Conservation (phyloP, 139 green algal species). For the Tetratostichococcus sp. region DNA sequence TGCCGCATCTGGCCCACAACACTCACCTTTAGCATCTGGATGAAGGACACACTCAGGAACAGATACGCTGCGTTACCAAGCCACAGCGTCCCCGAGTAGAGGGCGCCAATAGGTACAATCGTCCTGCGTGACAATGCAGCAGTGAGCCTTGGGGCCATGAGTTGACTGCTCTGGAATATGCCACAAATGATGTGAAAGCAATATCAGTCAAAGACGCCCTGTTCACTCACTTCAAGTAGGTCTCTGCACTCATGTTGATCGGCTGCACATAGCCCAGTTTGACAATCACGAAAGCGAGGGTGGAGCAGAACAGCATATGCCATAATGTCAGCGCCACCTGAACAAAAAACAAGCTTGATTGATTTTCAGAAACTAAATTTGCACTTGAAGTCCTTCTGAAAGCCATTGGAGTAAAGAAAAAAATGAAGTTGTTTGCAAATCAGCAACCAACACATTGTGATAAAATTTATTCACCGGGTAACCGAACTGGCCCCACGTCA, state of each 20-base stretch:
- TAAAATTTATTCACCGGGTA: too few species aligned
- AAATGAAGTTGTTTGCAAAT: too few species aligned
- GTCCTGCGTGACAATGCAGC: neutral
- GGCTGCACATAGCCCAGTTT: slow-evolving; percentile 33
- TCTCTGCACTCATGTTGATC: slow-evolving; percentile 41
- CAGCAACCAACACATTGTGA: too few species aligned
- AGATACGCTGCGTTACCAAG: slow-evolving; percentile 35
- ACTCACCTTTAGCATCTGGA: slow-evolving; percentile 45
- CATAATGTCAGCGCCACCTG: slow-evolving; percentile 49
- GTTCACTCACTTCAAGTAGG: slow-evolving; percentile 38
- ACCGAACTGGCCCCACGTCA: slow-evolving; percentile 27
- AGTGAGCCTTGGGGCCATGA: too few species aligned
- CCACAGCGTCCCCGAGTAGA: slow-evolving; percentile 48
- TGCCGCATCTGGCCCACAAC: too few species aligned
- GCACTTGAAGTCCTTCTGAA: too few species aligned
- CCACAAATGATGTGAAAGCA: neutral
- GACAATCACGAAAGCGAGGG: slow-evolving; percentile 28
- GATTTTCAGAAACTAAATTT: too few species aligned
- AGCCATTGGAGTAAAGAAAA: too few species aligned
- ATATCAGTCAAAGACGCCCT: neutral
- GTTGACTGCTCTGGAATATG: too few species aligned
- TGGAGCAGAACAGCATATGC: slow-evolving; percentile 43
- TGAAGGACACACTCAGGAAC: slow-evolving; percentile 33
- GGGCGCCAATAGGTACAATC: slow-evolving; percentile 38
- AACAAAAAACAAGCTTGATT: too few species aligned